These are phyloP conservation scores for Apium graveolens DNA, from an alignment of 129 eudicot genomes.

Conservation along the genomic window DNA sequence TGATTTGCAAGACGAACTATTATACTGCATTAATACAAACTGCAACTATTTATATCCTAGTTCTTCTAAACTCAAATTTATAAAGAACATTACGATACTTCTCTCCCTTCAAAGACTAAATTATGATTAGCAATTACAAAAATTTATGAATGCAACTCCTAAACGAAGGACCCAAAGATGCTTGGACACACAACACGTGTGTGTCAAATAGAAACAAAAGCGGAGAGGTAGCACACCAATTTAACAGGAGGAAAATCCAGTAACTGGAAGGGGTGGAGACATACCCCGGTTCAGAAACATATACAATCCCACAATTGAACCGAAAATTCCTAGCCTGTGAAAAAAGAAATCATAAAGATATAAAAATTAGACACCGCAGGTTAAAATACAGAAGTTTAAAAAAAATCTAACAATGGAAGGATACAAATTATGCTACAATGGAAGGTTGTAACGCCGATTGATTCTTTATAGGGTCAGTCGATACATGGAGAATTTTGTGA, in stretches of 20 bases:
- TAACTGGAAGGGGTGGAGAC: neutral
- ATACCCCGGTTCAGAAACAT: slow-evolving; percentile 93
- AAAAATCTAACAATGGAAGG: neutral
- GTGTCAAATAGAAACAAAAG: neutral
- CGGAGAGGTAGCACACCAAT: neutral
- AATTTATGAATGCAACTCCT: neutral
- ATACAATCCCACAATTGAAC: slow-evolving; percentile 90
- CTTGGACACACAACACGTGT: neutral
- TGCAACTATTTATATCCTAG: neutral
- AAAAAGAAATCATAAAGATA: neutral
- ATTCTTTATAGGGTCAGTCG: neutral
- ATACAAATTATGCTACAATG: neutral
- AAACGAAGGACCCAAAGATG: neutral
- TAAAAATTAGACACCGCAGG: neutral
- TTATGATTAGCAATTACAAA: neutral
- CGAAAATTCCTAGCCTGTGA: slow-evolving; percentile 94
- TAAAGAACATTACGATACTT: neutral
- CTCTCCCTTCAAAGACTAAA: neutral
- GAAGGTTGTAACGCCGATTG: neutral
- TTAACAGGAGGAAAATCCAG: neutral
- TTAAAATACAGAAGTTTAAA: neutral
- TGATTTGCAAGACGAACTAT: neutral
- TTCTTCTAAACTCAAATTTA: neutral
- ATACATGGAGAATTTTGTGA: neutral
- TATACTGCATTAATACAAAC: neutral